phyloP scores from a whole-genome alignment of 192 early-diverging fungal species.

The Coemansia sp. region DNA sequence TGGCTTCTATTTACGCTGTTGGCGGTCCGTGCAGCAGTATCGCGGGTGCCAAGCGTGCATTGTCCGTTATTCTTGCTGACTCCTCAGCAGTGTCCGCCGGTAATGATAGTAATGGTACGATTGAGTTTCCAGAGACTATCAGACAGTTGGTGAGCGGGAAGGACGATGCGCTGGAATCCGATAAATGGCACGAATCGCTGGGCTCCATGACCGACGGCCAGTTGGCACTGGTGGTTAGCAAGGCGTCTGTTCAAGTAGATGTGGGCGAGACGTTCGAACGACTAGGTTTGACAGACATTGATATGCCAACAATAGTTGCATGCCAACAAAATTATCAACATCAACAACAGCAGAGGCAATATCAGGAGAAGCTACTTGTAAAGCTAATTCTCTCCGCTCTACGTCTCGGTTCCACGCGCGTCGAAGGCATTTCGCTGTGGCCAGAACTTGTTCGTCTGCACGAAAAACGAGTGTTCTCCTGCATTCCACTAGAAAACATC shows the following conservation, averaged over 20 bases:
- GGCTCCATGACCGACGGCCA: constrained; percentile 3
- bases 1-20: constrained; percentile 17
- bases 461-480: constrained; percentile 7
- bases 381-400: constrained; percentile 4
- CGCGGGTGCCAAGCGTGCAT: not conserved
- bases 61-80: not conserved
- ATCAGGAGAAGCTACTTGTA: constrained; percentile 22
- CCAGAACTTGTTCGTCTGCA: not conserved
- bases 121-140: constrained; percentile 1
- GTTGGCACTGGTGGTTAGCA: not conserved
- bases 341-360: not conserved
- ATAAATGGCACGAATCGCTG: not conserved
- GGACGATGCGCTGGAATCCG: not conserved
- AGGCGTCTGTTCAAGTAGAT: constrained; percentile 7
- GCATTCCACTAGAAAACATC: constrained; percentile 13
- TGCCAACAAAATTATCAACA: constrained; percentile 11
- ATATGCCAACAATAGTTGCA: constrained; percentile 11
- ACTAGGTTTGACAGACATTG: constrained; percentile 7
- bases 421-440: constrained; percentile 15
- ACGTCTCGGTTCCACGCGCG: not conserved
- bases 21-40: constrained; percentile 21
- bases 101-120: not conserved
- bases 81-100: not conserved
- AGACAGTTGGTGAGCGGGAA: not conserved
- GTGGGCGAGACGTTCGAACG: not conserved